Base-by-base conservation (phyloP, 2,329 filamentous ascomycete species). In the Cladophialophora chaetospira region DNA sequence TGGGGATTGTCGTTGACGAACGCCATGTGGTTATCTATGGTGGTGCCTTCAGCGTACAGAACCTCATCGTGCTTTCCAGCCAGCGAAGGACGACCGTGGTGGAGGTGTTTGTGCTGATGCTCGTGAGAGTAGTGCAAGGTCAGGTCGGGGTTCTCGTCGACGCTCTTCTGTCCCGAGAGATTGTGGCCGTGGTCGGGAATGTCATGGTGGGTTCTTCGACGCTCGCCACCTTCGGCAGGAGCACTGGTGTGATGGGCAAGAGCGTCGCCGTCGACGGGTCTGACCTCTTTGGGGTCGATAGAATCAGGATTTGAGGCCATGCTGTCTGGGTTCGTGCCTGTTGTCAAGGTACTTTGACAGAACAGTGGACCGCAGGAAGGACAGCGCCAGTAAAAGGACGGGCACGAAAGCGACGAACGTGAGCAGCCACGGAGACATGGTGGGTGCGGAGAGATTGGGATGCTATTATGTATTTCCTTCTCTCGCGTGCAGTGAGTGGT, bases 41-140 rank as follows among this genome's bases (percentile, higher is more conserved):
- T 73, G 21, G 69, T 75, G 43, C 72, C 75, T 47, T 73, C 73
- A 31, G 78, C 73, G 65, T 83, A 83, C 40, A 77, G 70, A 33
- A 78, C 73, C 48, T 82, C 75, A 58, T 79, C 75, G 15, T 69
- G 57, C 15, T 69, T 62, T 63, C 70, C 72, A 58, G 71, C 54
- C 61, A 71, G 62, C 31, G 72, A 72, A 60, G 70, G 64, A 48
- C 66, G 54, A 25, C 67, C 68, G 58, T 76, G 73, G 55, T 75
- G 72, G 9, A 73, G 65, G 61, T 75, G 72, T 15, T 63, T 62
- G 64, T 75, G 73, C 40, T 70, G 66, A 58, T 76, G 74, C 54
- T 75, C 71, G 46, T 72, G 68, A 31, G 67, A 66, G 11, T 69
- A 65, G 47, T 74, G 67, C 33, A 75, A 60, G n/a, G 69, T 69